Evolutionary conservation across 106 monocot species (phyloP).

Genomic region (Allium sativum): DNA sequence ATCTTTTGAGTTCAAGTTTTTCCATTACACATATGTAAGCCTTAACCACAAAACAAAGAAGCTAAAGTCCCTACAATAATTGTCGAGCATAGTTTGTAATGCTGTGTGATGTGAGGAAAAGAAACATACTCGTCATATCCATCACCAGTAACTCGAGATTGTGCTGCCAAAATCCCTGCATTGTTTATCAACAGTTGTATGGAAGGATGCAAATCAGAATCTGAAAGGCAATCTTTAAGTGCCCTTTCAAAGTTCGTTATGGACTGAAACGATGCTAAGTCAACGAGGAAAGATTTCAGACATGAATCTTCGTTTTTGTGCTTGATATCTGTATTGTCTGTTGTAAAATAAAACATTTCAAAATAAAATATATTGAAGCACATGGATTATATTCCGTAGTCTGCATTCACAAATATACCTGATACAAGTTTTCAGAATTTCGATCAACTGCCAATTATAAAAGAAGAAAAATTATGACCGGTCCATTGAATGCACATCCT

Average conservation of each 20-base stretch:
- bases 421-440: constrained; percentile 19
- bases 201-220: constrained; percentile 48
- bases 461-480: too few species aligned
- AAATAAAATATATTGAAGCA: too few species aligned
- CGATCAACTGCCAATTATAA: constrained; percentile 37
- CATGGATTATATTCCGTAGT: too few species aligned
- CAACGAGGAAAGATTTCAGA: constrained; percentile 46
- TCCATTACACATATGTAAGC: too few species aligned
- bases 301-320: constrained; percentile 26
- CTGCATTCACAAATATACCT: constrained; percentile 21
- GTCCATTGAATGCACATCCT: too few species aligned
- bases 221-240: constrained; percentile 58
- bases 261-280: constrained; percentile 61
- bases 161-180: constrained; percentile 77
- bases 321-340: constrained; percentile 71
- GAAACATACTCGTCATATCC: constrained; percentile 63
- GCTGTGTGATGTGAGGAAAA: too few species aligned
- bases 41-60: too few species aligned
- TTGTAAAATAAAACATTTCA: too few species aligned
- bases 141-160: constrained; percentile 51
- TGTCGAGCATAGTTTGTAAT: too few species aligned
- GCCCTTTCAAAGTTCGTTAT: constrained; percentile 63
- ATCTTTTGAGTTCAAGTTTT: too few species aligned
- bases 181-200: constrained; percentile 90
- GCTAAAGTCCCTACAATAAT: too few species aligned